phyloP scores from a whole-genome alignment of 306 rosid species.

The Cucumis hystrix region DNA sequence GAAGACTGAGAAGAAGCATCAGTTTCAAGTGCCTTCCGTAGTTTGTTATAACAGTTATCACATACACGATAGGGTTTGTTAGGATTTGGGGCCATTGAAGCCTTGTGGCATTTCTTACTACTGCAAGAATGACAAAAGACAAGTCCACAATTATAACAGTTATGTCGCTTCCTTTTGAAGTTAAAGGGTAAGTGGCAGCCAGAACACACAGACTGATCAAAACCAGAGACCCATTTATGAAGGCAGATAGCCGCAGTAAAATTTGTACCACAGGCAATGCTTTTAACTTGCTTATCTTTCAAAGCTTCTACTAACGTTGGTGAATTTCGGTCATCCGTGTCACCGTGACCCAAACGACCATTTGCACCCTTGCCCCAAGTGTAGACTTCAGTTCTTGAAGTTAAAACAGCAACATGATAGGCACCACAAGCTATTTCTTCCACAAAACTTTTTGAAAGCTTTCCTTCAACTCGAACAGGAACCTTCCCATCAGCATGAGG shows the following conservation, averaged over 20 bases:
- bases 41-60: conserved; percentile 82
- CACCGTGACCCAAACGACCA: conserved; percentile 99
- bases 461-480: conserved; percentile 76
- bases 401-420: conserved; percentile 87
- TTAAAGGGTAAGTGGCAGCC: conserved; percentile 93
- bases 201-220: conserved; percentile 97
- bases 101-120: conserved; percentile 89
- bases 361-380: conserved; percentile 99
- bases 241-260: conserved; percentile 94
- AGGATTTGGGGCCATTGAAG: conserved; percentile 99
- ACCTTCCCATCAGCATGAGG: conserved; percentile 85
- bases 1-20: conserved; percentile 77
- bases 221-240: conserved; percentile 98
- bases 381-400: conserved; percentile 91
- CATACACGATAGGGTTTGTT: conserved; percentile 98
- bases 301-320: conserved; percentile 85
- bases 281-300: conserved; percentile 89
- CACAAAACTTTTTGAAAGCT: conserved; percentile 68
- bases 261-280: conserved; percentile 90
- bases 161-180: conserved; percentile 96
- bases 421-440: conserved; percentile 99
- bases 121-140: conserved; percentile 97
- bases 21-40: conserved; percentile 61
- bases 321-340: conserved; percentile 60
- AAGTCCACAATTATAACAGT: conserved; percentile 95